A percentile compares a stretch with the other conserved stretches of the same genome.
Conservation (phyloP, 2,329 filamentous ascomycete genomes). For the Aspergillus ochraceus region DNA sequence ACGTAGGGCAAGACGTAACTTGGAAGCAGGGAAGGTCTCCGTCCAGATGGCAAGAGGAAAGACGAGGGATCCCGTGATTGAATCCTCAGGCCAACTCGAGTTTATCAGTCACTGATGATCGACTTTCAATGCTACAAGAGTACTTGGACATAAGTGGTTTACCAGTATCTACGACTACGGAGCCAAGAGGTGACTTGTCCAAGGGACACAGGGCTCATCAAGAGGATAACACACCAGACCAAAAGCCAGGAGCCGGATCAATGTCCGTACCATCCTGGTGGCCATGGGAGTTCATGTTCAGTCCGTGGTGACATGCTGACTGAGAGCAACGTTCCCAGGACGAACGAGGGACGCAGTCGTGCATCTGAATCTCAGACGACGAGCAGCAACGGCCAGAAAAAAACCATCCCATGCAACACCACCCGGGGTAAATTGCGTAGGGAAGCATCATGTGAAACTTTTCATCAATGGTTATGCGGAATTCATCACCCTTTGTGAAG, state of each 20-base stretch:
- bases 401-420: background rate
- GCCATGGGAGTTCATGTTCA: background rate
- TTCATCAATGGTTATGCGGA: constrained; percentile 60
- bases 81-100: background rate
- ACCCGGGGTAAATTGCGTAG: background rate
- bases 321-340: background rate
- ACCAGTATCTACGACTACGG: background rate
- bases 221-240: background rate
- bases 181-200: background rate
- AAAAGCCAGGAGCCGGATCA: background rate
- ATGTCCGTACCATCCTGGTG: background rate
- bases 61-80: background rate
- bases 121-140: background rate
- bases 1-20: background rate
- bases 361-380: background rate
- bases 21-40: background rate
- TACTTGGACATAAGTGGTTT: background rate
- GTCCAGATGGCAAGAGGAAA: background rate
- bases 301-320: background rate
- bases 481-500: constrained; percentile 57
- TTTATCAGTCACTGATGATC: background rate
- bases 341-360: background rate
- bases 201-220: background rate
- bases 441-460: constrained; percentile 27
- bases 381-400: constrained; percentile 6